phyloP scores from a whole-genome alignment of 805 yeast genomes.

The Suhomyces emberorum region DNA sequence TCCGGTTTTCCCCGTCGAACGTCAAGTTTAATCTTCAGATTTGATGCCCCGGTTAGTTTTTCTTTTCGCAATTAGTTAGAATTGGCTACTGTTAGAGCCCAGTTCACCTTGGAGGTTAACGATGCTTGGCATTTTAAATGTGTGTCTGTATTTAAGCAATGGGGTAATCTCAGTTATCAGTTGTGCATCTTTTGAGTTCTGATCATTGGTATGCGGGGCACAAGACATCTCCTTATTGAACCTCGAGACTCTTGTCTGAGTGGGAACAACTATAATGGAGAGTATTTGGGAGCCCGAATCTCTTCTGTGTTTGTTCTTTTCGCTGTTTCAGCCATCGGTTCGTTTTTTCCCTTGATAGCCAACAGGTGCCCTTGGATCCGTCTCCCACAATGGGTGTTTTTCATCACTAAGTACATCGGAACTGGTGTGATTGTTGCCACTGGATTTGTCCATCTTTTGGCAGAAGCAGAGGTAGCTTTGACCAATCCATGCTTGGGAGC shows the following conservation, averaged over 20 bases:
- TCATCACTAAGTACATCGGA: slow-evolving; percentile 28
- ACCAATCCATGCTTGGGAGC: slow-evolving; percentile 26
- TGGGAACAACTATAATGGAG: slow-evolving; percentile 21
- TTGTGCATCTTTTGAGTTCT: no score
- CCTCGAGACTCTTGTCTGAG: slow-evolving; percentile 8
- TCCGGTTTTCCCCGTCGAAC: no score
- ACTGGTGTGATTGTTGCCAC: slow-evolving; percentile 37
- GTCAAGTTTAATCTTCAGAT: no score
- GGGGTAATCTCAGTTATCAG: no score
- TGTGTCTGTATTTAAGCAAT: no score
- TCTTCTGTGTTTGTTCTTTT: slow-evolving; percentile 30
- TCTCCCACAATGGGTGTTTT: slow-evolving; percentile 26
- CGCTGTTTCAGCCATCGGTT: slow-evolving; percentile 27
- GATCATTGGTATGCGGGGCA: no score
- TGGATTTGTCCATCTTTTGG: slow-evolving; percentile 33
- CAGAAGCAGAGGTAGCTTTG: slow-evolving; percentile 26
- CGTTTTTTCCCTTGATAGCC: slow-evolving; percentile 30
- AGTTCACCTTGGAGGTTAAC: no score
- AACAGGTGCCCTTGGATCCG: slow-evolving; percentile 16
- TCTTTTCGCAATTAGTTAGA: no score
- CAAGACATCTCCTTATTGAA: no score
- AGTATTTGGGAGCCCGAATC: slow-evolving; percentile 22
- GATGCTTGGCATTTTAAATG: no score
- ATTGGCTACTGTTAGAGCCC: no score
- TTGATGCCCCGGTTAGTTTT: no score